Base-by-base conservation (phyloP, 257 asterid genomes). In the Nicotiana benthamiana region DNA sequence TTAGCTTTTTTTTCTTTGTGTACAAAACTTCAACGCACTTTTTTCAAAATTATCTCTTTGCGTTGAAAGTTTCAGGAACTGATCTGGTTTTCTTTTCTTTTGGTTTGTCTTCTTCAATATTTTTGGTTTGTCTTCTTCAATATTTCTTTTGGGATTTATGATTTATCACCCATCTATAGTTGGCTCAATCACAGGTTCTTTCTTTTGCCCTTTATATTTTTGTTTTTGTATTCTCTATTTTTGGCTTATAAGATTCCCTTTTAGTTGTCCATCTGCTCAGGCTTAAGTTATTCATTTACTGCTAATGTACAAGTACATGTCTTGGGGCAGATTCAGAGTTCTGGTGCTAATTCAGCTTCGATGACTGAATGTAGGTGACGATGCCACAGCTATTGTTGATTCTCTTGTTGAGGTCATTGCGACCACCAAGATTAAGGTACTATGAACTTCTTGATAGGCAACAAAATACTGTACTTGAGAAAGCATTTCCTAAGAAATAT, bases 71-170 rank as follows among this genome's bases (percentile, higher is more conserved):
- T 62, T 59, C 66, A 34, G 75, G 34, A 52, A 60, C 68, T 83
- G 59, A 40, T 56, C 2, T 8, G 11, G 12, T 40, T 40, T 9
- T 9, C 0, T 0, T 8, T 40, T 34, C 36, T 36, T 34, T 82
- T 51, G 56, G 24, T 64, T 7, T 83, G 74, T 9, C 10, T 56
- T 56, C 22, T 77, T 36, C 72, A 28, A 67, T 26, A 68, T 81
- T 80, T 32, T 17, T 77, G n/a, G n/a, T n/a, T n/a, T n/a, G n/a
- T n/a, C n/a, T n/a, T n/a, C n/a, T n/a, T n/a, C n/a, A n/a, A n/a
- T n/a, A n/a, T n/a, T n/a, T n/a, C n/a, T n/a, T n/a, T n/a, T 92
- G 91, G 98, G 98, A 15, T 92, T 90, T 88, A 91, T 93, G 94
- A 87, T 92, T 81, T 93, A 93, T 88, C 93, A 92, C 56, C 98